Evolutionary conservation across 1,139 yeast species (phyloP), one percentile per base, ranked within the genome.

Genomic region (Kluyveromyces marxianus): DNA sequence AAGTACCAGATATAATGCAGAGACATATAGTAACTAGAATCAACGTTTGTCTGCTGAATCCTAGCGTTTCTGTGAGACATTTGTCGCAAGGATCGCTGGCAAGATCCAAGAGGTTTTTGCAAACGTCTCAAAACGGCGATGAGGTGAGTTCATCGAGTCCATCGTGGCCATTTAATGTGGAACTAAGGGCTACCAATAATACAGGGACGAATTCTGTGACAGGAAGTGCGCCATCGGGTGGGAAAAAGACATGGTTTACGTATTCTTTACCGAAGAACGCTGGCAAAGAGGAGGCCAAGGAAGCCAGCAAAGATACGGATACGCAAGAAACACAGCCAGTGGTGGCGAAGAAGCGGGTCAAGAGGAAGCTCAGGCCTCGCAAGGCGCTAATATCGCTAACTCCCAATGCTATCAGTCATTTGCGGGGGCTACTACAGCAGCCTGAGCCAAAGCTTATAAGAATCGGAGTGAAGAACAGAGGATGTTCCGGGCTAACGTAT

Each of bases 401-500:
- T 0, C 76, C 86, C 3, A 76, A 72, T 44, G 97, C 97, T 0
- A 70, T 88, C 3, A 65, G 67, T 4, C 97, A 92, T 66, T 70
- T 92, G 51, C 70, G 70, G 49, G 77, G 74, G 1, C 71, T 92
- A 35, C 68, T 84, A 54, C 76, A 83, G 48, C 86, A 82, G 55
- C 97, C 97, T 3, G 78, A 79, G 41, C 97, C 97, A 27, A 81
- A 92, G 67, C 72, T 88, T 62, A 88, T 92, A 47, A 75, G 97
- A 58, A 83, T 92, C 25, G 96, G 97, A 4, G 97, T 94, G n/a
- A 79, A 81, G 56, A 92, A 92, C 66, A 76, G 97, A 66, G 98
- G 98, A 3, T 92, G 98, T 64, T 90, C 97, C 0, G 98, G 98
- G 0, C 74, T 92, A 51, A 83, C 96, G 0, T 92, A 92, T 66